Evolutionary conservation across 148 eudicot species (phyloP).

Genomic region (Cornus florida): DNA sequence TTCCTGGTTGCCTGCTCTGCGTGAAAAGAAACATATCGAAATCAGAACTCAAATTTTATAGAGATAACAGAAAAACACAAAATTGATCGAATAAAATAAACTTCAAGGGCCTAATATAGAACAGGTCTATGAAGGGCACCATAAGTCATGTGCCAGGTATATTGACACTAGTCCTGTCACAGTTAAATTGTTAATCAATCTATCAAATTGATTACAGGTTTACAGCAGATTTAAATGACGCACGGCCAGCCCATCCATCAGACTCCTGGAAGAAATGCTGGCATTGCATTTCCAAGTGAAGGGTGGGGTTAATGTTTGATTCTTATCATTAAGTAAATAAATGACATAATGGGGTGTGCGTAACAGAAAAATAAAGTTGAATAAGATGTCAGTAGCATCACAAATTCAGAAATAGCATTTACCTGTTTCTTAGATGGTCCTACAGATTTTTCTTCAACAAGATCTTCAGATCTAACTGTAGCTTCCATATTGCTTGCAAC

Average conservation of each 20-base stretch:
- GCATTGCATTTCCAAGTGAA: neutral
- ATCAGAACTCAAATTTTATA: slow-evolving; percentile 16
- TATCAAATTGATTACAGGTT: neutral
- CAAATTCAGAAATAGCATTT: neutral
- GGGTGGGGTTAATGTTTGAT: neutral
- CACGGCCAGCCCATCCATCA: neutral
- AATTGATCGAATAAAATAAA: neutral
- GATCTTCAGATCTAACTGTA: slow-evolving; percentile 38
- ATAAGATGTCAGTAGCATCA: slow-evolving; percentile 3
- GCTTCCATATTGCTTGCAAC: slow-evolving; percentile 13
- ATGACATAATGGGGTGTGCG: neutral
- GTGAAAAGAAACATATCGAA: slow-evolving; percentile 14
- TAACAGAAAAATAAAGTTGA: neutral
- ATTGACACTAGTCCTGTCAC: neutral
- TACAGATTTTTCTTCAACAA: slow-evolving; percentile 31
- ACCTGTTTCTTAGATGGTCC: slow-evolving; percentile 65
- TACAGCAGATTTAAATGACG: neutral
- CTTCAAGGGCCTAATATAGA: neutral
- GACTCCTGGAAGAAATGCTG: neutral
- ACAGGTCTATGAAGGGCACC: neutral
- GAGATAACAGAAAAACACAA: slow-evolving; percentile 4
- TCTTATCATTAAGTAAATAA: neutral
- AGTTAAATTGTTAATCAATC: neutral
- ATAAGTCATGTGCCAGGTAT: neutral
- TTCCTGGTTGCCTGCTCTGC: slow-evolving; percentile 46